Evolutionary conservation across 306 rosid species (phyloP).

Genomic region (Cajanus cajan): DNA sequence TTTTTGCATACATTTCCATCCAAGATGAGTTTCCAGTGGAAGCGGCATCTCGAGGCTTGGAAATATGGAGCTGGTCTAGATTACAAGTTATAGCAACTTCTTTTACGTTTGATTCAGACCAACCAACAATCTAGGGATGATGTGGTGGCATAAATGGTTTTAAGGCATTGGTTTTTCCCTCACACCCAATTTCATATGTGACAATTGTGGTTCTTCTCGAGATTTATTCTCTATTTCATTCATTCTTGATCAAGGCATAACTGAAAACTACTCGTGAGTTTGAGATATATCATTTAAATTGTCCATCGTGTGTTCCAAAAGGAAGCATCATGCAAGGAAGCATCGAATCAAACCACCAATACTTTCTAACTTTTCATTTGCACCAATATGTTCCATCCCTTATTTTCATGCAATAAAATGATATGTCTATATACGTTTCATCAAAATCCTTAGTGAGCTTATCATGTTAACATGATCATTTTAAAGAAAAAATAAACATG

Average conservation of each 20-base stretch:
- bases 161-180: neutral
- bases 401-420: neutral
- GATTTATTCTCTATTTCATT: neutral
- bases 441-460: neutral
- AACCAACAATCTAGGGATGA: neutral
- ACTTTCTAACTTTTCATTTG: neutral
- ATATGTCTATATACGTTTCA: neutral
- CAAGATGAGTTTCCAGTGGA: slow-evolving; percentile 65
- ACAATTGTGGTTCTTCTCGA: neutral
- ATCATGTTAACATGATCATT: neutral
- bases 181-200: neutral
- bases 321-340: neutral
- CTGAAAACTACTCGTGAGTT: neutral
- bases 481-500: neutral
- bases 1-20: slow-evolving; percentile 56
- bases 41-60: slow-evolving; percentile 85
- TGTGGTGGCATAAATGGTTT: neutral
- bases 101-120: neutral
- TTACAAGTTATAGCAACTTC: slow-evolving; percentile 55
- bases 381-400: neutral
- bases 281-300: neutral
- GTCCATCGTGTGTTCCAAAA: neutral
- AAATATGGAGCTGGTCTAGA: slow-evolving; percentile 96
- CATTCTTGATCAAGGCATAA: slow-evolving; percentile 12
- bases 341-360: neutral